Conservation (phyloP, 139 green algal species). For the Chlamydomonas urium region DNA sequence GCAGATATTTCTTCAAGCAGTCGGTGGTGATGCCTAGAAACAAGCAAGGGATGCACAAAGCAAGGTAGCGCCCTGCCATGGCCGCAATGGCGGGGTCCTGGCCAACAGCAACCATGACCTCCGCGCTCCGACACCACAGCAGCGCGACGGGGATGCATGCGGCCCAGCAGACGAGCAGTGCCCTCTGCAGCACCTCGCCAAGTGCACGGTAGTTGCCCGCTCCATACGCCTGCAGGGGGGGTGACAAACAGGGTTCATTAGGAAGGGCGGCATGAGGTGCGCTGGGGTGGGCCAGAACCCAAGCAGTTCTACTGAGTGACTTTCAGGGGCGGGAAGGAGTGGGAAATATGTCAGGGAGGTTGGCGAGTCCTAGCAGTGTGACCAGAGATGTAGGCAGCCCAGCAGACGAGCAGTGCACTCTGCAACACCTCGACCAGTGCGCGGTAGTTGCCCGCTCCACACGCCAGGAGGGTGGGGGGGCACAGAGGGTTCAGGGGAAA, state of each 20-base stretch:
- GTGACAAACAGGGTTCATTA: background rate
- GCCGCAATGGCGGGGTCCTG: constrained; percentile 9
- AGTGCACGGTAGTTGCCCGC: constrained; percentile 57
- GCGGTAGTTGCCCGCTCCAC: background rate
- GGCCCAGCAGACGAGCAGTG: constrained; percentile 18
- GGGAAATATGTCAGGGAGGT: too few relatives aligned
- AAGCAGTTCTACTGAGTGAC: too few relatives aligned
- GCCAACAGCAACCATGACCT: constrained; percentile 18
- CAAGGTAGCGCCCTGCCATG: constrained; percentile 23
- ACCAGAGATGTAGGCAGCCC: constrained; percentile 25
- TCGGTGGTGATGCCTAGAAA: background rate
- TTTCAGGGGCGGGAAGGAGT: too few relatives aligned
- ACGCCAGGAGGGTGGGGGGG: background rate
- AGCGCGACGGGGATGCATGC: constrained; percentile 35
- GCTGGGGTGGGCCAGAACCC: too few relatives aligned
- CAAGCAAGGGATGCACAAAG: background rate
- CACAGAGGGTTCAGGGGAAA: background rate
- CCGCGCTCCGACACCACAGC: constrained; percentile 46
- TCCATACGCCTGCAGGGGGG: constrained; percentile 51
- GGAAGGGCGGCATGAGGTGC: too few relatives aligned
- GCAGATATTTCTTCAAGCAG: too few relatives aligned
- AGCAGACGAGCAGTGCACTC: constrained; percentile 18
- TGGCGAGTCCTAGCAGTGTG: too few relatives aligned
- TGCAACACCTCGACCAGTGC: constrained; percentile 48
- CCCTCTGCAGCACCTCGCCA: constrained; percentile 41